phyloP scores from a whole-genome alignment of 495 filamentous ascomycete species.

The Hypomontagnella submonticulosa region DNA sequence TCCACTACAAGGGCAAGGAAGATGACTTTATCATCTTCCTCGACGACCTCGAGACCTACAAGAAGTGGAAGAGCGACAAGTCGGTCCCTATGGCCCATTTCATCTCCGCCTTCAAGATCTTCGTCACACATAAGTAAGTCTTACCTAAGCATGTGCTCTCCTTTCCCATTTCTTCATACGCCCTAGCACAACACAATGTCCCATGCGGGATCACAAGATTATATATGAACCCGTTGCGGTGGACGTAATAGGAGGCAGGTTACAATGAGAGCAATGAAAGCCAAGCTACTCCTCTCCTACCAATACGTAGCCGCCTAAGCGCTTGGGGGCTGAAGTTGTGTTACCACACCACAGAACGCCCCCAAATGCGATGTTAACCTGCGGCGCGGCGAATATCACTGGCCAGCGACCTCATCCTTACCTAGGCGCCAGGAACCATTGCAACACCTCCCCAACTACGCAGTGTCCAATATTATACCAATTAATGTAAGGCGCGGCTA shows the following conservation, averaged over 20 bases:
- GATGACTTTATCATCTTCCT: constrained; percentile 95
- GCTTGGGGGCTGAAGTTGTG: constrained; percentile 17
- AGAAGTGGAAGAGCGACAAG: constrained; percentile 86
- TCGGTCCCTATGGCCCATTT: constrained; percentile 83
- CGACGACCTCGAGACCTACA: constrained; percentile 74
- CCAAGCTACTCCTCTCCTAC: not conserved
- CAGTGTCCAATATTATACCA: not conserved
- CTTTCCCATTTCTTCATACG: not conserved
- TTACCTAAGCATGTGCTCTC: constrained; percentile 19
- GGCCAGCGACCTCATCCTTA: constrained; percentile 2
- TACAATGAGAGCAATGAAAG: not conserved
- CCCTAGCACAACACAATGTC: not conserved
- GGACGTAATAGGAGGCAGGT: not conserved
- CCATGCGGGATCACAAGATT: not conserved
- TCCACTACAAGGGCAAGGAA: constrained; percentile 87
- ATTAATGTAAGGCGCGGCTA: constrained; percentile 29
- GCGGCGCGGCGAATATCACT: constrained; percentile 4
- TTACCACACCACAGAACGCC: constrained; percentile 13
- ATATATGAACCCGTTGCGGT: not conserved
- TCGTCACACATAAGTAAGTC: constrained; percentile 88
- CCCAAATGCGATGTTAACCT: constrained; percentile 1
- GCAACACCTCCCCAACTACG: not conserved
- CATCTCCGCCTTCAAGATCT: constrained; percentile 89
- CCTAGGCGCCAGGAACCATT: constrained; percentile 22
- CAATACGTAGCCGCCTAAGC: constrained; percentile 17